Percentiles rank a stretch among this genome's conserved stretches.
Evolutionary conservation across 305 asterid genomes (phyloP).

Genomic region (Nicotiana rustica): DNA sequence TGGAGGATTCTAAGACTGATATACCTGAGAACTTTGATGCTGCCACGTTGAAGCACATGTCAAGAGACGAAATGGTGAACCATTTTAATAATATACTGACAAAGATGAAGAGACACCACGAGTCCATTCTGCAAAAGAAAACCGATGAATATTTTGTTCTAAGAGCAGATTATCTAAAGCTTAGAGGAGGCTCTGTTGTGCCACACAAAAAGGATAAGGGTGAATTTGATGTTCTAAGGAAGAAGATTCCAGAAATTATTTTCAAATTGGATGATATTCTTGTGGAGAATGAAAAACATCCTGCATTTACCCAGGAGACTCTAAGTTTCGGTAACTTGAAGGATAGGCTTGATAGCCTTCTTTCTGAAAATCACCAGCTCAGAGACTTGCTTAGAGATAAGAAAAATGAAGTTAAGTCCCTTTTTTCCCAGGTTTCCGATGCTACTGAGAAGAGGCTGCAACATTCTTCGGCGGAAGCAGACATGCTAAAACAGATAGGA

Average conservation of each 20-base stretch:
- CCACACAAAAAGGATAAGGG: constrained; percentile 66
- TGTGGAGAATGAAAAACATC: constrained; percentile 58
- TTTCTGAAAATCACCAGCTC: constrained; percentile 69
- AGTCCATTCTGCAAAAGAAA: constrained; percentile 64
- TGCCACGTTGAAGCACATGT: constrained; percentile 65
- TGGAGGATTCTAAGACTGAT: constrained; percentile 53
- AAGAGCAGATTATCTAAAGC: constrained; percentile 63
- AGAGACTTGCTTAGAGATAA: constrained; percentile 58
- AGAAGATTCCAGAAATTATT: constrained; percentile 68
- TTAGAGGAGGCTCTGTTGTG: constrained; percentile 58
- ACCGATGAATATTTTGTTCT: constrained; percentile 69
- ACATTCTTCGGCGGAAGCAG: constrained; percentile 62
- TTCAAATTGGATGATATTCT: constrained; percentile 74
- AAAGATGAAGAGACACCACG: constrained; percentile 78
- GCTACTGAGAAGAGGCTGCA: constrained; percentile 56
- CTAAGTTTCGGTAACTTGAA: constrained; percentile 55
- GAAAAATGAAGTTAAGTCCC: constrained; percentile 62
- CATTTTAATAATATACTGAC: constrained; percentile 66
- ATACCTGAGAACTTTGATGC: constrained; percentile 65
- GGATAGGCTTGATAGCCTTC: constrained; percentile 62
- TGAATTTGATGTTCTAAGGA: constrained; percentile 69
- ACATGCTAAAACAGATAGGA: constrained; percentile 51
- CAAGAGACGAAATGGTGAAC: constrained; percentile 60
- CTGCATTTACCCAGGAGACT: constrained; percentile 49
- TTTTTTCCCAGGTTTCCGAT: constrained; percentile 60